These are phyloP conservation scores for Lactarius deliciosus DNA, from an alignment of 768 basidiomycete species.

Conservation along the genomic window DNA sequence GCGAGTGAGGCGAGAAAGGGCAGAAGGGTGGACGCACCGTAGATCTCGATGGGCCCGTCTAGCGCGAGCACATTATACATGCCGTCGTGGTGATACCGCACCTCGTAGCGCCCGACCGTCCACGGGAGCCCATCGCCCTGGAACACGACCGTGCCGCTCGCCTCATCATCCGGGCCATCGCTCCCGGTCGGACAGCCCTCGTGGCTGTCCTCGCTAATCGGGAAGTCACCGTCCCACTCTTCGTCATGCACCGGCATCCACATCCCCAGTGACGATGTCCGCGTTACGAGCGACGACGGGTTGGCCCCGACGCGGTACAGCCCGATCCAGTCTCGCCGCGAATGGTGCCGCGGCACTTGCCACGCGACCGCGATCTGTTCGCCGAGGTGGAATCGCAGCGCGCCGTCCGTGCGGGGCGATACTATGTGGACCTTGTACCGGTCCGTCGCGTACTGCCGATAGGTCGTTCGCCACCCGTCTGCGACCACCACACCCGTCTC, in stretches of 20 bases:
- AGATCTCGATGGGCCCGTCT: slow-evolving; percentile 85
- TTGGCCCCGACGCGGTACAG: slow-evolving; percentile 90
- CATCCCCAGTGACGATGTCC: slow-evolving; percentile 80
- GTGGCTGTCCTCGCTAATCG: slow-evolving; percentile 44
- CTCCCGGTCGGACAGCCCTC: slow-evolving; percentile 31
- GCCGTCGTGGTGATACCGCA: slow-evolving; percentile 93
- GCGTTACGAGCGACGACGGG: slow-evolving; percentile 77
- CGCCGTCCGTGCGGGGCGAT: slow-evolving; percentile 51
- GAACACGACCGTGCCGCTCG: slow-evolving; percentile 71
- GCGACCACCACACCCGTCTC: slow-evolving; percentile 15
- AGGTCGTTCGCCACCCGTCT: slow-evolving; percentile 83
- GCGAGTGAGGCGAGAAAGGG: slow-evolving; percentile 18
- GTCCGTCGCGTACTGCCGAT: slow-evolving; percentile 70
- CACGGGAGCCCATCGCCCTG: slow-evolving; percentile 80
- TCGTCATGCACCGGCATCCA: slow-evolving; percentile 92
- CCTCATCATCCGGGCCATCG: slow-evolving; percentile 43
- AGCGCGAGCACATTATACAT: slow-evolving; percentile 94
- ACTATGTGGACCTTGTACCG: slow-evolving; percentile 73
- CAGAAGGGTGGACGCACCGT: slow-evolving; percentile 53
- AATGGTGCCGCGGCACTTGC: slow-evolving; percentile 85
- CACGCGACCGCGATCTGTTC: slow-evolving; percentile 85
- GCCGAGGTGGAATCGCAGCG: slow-evolving; percentile 79
- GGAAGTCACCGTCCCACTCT: slow-evolving; percentile 91
- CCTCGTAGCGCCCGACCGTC: slow-evolving; percentile 84
- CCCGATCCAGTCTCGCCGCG: slow-evolving; percentile 94